These are phyloP conservation scores for Hirsutella minnesotensis DNA, from an alignment of 2,329 filamentous ascomycete species.

Conservation along the genomic window DNA sequence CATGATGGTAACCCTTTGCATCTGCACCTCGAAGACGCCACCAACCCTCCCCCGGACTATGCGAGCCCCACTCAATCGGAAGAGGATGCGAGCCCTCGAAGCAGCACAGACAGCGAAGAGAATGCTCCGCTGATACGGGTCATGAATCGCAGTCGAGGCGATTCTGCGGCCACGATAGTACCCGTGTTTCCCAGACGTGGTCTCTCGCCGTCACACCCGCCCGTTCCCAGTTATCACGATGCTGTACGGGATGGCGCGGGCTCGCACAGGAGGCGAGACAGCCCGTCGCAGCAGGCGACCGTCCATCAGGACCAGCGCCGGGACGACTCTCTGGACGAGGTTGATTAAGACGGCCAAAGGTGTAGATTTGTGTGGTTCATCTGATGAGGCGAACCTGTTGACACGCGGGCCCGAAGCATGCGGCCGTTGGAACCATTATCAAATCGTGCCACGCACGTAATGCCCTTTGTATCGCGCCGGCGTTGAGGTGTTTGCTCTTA, in stretches of 20 bases:
- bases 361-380: no score
- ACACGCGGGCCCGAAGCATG: no score
- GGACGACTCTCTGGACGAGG: background rate
- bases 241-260: slow-evolving; percentile 46
- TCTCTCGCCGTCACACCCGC: slow-evolving; percentile 31
- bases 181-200: background rate
- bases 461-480: slow-evolving; percentile 4
- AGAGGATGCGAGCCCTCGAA: slow-evolving; percentile 38
- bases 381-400: no score
- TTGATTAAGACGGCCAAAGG: no score
- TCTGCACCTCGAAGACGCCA: slow-evolving; percentile 38
- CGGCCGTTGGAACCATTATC: background rate
- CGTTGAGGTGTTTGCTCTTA: slow-evolving; percentile 10
- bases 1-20: slow-evolving; percentile 26
- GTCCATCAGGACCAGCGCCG: background rate
- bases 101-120: slow-evolving; percentile 48
- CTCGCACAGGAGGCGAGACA: slow-evolving; percentile 9
- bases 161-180: slow-evolving; percentile 24
- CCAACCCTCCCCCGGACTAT: slow-evolving; percentile 60
- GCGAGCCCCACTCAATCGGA: slow-evolving; percentile 53
- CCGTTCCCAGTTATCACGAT: slow-evolving; percentile 75
- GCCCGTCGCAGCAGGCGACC: background rate
- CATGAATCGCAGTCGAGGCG: slow-evolving; percentile 37
- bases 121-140: slow-evolving; percentile 38
- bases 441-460: background rate